Evolutionary conservation across 1,284 basidiomycete genomes (phyloP), one percentile per base, ranked within the genome.

Genomic region (Heterobasidion annosum): DNA sequence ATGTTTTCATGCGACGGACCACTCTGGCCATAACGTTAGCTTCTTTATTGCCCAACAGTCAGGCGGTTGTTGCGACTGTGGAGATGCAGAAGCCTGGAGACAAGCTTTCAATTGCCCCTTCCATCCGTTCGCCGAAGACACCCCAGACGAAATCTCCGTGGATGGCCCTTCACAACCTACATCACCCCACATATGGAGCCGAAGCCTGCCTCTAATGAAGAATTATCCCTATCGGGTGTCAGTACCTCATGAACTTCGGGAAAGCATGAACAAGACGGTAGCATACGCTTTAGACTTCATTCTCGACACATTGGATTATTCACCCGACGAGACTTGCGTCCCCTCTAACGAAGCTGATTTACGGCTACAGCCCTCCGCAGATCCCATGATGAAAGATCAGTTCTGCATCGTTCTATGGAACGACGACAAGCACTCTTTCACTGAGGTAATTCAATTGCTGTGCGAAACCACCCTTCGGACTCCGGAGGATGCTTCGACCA

Each of bases 371-470:
- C 80, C 83, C 3, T 82, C 86, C 1, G 80, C 79, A 1, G 87
- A 91, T 60, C 84, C 88, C 1, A 79, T 86, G 76, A 75, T 78
- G 69, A 83, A 83, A 59, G 87, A 95, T 58, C 81, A 89, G 35
- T 96, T 86, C 68, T 85, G 89, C 19, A 80, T 98, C 53, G 76
- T 97, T 16, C 72, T 98, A 1, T 98, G 94, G 94, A 95, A 97
- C 68, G 96, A 98, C 70, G 97, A 99, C 69, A 97, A 94, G 63
- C 97, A 98, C 68, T 94, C 92, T 1, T 91, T 91, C 63, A 86
- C 88, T 52, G 93, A 98, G 65, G 86, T 98, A 54, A 88, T 89
- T 54, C 82, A 88, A 59, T 81, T 95, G 55, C 73, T 97, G 6
- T 74, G 78, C 49, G 89, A 91, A 56, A 79, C 83, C 57, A 81